A percentile compares a stretch with the other conserved stretches of the same genome.
Conservation (phyloP, 306 rosid species). For the Citrullus amarus region DNA sequence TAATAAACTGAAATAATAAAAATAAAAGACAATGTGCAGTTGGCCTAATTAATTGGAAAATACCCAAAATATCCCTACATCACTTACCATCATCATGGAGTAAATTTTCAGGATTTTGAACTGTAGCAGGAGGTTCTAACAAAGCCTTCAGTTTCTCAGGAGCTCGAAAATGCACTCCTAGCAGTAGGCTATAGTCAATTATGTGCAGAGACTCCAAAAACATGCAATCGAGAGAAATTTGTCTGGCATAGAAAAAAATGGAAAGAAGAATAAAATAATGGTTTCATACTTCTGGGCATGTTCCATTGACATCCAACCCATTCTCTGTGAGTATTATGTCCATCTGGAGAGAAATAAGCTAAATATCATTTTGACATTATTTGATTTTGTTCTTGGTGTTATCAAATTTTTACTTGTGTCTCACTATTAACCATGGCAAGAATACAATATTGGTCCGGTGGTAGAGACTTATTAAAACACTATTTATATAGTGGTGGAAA, state of each 20-base stretch:
- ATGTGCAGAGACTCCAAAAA: constrained; percentile 86
- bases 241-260: constrained; percentile 41
- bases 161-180: constrained; percentile 94
- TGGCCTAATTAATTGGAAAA: too few relatives aligned
- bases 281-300: not conserved
- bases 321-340: not conserved
- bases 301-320: not conserved
- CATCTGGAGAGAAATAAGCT: not conserved
- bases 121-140: constrained; percentile 31
- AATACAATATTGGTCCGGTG: not conserved
- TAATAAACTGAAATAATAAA: too few relatives aligned
- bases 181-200: constrained; percentile 87
- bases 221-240: constrained; percentile 62
- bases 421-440: not conserved
- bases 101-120: constrained; percentile 22
- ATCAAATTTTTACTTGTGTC: not conserved
- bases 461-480: not conserved
- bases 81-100: constrained; percentile 31
- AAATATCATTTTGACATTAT: not conserved
- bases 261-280: not conserved
- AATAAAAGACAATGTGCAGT: too few relatives aligned
- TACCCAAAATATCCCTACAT: too few relatives aligned
- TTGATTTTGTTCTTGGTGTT: not conserved
- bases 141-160: constrained; percentile 71
- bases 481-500: too few relatives aligned